phyloP scores from a whole-genome alignment of 164 flowering plant species.

The Piper longum region DNA sequence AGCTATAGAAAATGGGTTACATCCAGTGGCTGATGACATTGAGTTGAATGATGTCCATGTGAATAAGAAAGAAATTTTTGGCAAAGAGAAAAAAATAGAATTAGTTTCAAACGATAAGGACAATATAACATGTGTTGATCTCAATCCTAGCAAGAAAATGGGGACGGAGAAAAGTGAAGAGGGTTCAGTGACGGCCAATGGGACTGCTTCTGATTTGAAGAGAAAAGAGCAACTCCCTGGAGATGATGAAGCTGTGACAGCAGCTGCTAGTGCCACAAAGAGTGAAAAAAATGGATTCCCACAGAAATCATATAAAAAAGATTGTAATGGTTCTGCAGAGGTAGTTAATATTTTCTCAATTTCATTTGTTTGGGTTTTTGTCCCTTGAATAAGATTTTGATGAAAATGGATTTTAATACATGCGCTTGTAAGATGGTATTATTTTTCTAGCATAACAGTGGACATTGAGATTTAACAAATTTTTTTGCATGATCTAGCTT shows the following conservation, averaged over 20 bases:
- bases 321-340: slow-evolving; percentile 41
- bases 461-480: no score
- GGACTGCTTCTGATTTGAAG: not conserved
- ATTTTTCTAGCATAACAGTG: no score
- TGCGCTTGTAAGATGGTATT: no score
- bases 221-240: not conserved
- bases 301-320: slow-evolving; percentile 20
- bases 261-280: slow-evolving; percentile 9
- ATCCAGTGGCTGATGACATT: slow-evolving; percentile 12
- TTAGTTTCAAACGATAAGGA: not conserved
- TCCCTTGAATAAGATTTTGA: no score
- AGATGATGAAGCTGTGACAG: not conserved
- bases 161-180: slow-evolving; percentile 8
- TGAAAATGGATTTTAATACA: no score
- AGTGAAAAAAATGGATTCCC: slow-evolving; percentile 12
- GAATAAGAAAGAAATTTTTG: slow-evolving; percentile 22
- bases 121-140: slow-evolving; percentile 4
- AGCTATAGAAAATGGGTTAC: slow-evolving; percentile 25
- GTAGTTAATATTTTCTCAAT: slow-evolving; percentile 16
- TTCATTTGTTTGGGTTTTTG: no score
- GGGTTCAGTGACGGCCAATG: slow-evolving; percentile 3
- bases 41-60: slow-evolving; percentile 22
- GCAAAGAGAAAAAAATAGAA: slow-evolving; percentile 12
- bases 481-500: no score
- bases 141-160: slow-evolving; percentile 9